Evolutionary conservation across 805 yeast species (phyloP), one percentile per base, ranked within the genome.

Genomic region (Wickerhamia fluorescens): DNA sequence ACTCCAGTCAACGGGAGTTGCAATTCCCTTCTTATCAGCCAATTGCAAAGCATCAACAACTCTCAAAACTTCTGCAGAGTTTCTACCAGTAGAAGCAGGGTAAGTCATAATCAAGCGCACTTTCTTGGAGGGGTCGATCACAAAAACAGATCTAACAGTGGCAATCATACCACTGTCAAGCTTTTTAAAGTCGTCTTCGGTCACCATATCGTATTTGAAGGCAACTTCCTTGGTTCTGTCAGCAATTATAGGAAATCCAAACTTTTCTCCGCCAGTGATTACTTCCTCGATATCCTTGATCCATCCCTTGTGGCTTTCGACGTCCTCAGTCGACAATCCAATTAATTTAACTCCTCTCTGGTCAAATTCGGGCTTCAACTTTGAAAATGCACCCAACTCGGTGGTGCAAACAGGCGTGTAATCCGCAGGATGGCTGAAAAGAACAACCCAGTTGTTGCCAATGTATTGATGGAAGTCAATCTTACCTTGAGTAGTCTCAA

Each of bases 331-430:
- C 18, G 82, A 75, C 35, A 79, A 61, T 21, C 85, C 86, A 48
- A 79, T 69, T 48, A 79, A 62, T 47, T 77, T 76, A 31, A 77
- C 78, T 33, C 71, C 71, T 51, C 85, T 66, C 51, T 71, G 68
- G 42, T 63, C 64, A 48, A 79, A 79, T 51, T 78, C 85, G 9
- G 81, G 80, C 49, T 77, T 75, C 48, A 79, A 61, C 48, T 73
- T 71, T 40, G 85, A 78, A 47, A 79, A 78, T 6, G 85, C 86
- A 38, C 86, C 86, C 35, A 79, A 63, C 54, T 79, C 87, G 29
- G 87, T 79, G 39, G 86, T 79, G 53, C 87, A 79, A 27, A 79
- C 83, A 20, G 87, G 87, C 13, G 87, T 79, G 64, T 74, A 78
- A 51, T 78, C 86, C 40, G 77, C 85, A 32, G 87, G 87, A 51